phyloP scores from a whole-genome alignment of 2,329 filamentous ascomycete species.

The Pestalotiopsis sp. region DNA sequence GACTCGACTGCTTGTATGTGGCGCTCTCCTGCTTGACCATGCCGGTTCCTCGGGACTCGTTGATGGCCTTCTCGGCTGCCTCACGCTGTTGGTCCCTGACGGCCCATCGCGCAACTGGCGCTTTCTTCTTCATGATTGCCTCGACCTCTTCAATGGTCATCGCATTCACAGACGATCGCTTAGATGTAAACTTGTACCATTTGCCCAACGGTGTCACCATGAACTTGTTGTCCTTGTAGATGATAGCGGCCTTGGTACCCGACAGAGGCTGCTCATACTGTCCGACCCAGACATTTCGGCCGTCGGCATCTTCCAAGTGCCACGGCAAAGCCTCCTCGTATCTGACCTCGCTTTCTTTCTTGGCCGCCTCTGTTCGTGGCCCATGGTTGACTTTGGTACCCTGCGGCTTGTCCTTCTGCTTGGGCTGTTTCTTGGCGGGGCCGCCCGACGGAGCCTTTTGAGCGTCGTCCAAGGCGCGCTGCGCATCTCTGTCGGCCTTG shows the following conservation, averaged over 20 bases:
- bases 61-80: constrained; percentile 58
- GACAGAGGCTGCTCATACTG: constrained; percentile 89
- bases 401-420: constrained; percentile 75
- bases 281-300: constrained; percentile 92
- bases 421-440: constrained; percentile 42
- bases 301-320: constrained; percentile 96
- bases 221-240: constrained; percentile 71
- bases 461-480: constrained; percentile 83
- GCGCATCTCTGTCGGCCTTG: constrained; percentile 80
- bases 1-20: constrained; percentile 63
- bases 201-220: constrained; percentile 92
- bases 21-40: constrained; percentile 70
- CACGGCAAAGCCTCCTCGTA: constrained; percentile 96
- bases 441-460: constrained; percentile 83
- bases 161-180: constrained; percentile 72
- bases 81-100: constrained; percentile 60
- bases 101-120: constrained; percentile 78
- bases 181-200: constrained; percentile 86
- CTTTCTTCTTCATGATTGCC: constrained; percentile 77
- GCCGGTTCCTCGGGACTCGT: constrained; percentile 61
- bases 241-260: constrained; percentile 78
- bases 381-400: constrained; percentile 80
- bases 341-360: constrained; percentile 70
- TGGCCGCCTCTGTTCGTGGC: constrained; percentile 79
- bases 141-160: constrained; percentile 86